Evolutionary conservation across 345 rosid genomes (phyloP).

Genomic region (Populus euphratica): DNA sequence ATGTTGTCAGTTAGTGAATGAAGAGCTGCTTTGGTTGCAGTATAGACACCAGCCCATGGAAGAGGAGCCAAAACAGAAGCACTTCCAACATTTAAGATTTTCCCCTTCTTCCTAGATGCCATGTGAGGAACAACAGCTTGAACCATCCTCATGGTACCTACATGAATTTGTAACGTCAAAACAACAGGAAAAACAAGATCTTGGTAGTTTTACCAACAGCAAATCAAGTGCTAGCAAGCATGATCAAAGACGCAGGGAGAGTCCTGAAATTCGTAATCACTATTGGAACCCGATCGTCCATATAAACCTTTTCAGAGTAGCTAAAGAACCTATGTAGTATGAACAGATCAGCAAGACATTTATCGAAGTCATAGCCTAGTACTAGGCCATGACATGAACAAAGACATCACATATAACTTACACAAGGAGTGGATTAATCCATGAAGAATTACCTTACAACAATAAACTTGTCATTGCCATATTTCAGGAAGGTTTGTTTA

Average conservation of each 20-base stretch:
- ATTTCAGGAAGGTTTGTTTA: background rate
- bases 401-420: background rate
- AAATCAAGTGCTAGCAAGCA: background rate
- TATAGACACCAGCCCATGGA: slow-evolving; percentile 79
- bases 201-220: background rate
- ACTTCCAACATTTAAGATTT: slow-evolving; percentile 75
- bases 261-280: background rate
- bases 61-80: slow-evolving; percentile 50
- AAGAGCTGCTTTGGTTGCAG: slow-evolving; percentile 84
- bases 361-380: background rate
- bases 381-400: background rate
- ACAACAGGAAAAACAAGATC: background rate
- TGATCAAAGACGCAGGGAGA: background rate
- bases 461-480: background rate
- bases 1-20: slow-evolving; percentile 76
- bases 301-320: background rate
- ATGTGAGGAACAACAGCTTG: slow-evolving; percentile 87
- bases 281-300: too few relatives aligned
- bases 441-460: background rate
- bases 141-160: slow-evolving; percentile 76
- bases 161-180: background rate
- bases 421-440: background rate
- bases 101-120: slow-evolving; percentile 69
- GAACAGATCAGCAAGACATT: background rate
- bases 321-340: background rate